Conservation (phyloP, 768 basidiomycete genomes). For the Omphalotus guepiniiformis region DNA sequence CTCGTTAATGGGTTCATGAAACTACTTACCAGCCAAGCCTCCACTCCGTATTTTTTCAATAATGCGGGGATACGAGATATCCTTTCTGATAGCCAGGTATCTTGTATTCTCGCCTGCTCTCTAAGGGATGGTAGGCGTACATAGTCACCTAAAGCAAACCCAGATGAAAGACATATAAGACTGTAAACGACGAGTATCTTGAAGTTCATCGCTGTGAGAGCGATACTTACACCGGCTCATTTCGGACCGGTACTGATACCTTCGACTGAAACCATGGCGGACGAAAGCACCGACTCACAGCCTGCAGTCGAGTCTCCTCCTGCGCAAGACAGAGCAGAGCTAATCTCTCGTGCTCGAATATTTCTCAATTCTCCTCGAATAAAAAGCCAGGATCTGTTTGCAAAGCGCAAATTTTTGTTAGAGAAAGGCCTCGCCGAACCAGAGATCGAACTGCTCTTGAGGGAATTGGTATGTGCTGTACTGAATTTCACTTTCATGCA, state of each 20-base stretch:
- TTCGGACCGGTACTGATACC: not conserved
- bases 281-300: not conserved
- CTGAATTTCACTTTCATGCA: not conserved
- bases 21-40: constrained; percentile 39
- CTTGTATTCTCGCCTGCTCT: constrained; percentile 34
- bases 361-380: constrained; percentile 70
- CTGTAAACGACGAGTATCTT: not conserved
- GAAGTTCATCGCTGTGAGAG: too few species aligned
- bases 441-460: constrained; percentile 59
- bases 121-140: constrained; percentile 33
- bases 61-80: constrained; percentile 37
- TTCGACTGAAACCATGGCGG: constrained; percentile 7
- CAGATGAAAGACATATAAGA: not conserved
- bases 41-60: constrained; percentile 37
- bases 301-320: not conserved
- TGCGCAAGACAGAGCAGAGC: constrained; percentile 31
- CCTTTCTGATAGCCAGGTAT: constrained; percentile 37
- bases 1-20: not conserved
- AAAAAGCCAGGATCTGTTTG: constrained; percentile 45
- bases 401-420: constrained; percentile 59
- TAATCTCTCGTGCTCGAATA: constrained; percentile 51
- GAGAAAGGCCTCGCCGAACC: constrained; percentile 65
- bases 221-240: too few species aligned
- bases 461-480: constrained; percentile 44
- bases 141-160: constrained; percentile 17